Percentiles rank a stretch among this genome's conserved stretches.
Conservation (phyloP, 2,329 filamentous ascomycete genomes). For the Pseudonectria buxi region DNA sequence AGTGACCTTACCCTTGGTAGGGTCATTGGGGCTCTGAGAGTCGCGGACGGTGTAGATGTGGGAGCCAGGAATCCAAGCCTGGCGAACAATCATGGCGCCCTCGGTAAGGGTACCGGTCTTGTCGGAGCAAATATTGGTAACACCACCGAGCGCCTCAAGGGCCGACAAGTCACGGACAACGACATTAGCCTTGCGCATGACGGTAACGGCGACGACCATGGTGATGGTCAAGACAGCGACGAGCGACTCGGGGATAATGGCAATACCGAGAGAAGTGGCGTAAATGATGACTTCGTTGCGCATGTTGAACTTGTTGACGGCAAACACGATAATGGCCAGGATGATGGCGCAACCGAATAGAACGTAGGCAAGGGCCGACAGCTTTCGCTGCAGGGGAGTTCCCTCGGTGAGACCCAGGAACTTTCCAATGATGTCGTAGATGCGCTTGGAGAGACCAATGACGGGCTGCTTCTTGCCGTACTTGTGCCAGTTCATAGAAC, state of each 20-base stretch:
- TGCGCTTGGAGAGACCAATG: slow-evolving; percentile 40
- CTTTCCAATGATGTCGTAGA: slow-evolving; percentile 45
- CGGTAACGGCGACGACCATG: slow-evolving; percentile 58
- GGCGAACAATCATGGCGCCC: slow-evolving; percentile 63
- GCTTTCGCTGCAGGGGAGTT: slow-evolving; percentile 71
- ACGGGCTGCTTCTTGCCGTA: slow-evolving; percentile 45
- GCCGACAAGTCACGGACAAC: slow-evolving; percentile 60
- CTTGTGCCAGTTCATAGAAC: slow-evolving; percentile 47
- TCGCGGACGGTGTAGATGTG: slow-evolving; percentile 55
- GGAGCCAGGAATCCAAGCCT: slow-evolving; percentile 56
- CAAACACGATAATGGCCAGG: slow-evolving; percentile 52
- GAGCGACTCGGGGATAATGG: slow-evolving; percentile 58
- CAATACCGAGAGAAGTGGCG: slow-evolving; percentile 52
- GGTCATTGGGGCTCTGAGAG: slow-evolving; percentile 54
- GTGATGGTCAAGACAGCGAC: slow-evolving; percentile 66
- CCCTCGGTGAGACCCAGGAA: slow-evolving; percentile 58
- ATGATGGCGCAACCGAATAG: slow-evolving; percentile 65
- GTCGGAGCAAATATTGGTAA: slow-evolving; percentile 68
- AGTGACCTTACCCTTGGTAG: slow-evolving; percentile 50
- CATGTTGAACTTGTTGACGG: slow-evolving; percentile 46
- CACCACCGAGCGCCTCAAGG: slow-evolving; percentile 62
- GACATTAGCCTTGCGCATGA: slow-evolving; percentile 58
- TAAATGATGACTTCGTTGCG: slow-evolving; percentile 50
- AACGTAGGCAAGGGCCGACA: slow-evolving; percentile 69
- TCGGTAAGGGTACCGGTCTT: slow-evolving; percentile 66